These are phyloP conservation scores for Aspergillus nanangensis DNA, from an alignment of 495 filamentous ascomycete species.

Conservation along the genomic window DNA sequence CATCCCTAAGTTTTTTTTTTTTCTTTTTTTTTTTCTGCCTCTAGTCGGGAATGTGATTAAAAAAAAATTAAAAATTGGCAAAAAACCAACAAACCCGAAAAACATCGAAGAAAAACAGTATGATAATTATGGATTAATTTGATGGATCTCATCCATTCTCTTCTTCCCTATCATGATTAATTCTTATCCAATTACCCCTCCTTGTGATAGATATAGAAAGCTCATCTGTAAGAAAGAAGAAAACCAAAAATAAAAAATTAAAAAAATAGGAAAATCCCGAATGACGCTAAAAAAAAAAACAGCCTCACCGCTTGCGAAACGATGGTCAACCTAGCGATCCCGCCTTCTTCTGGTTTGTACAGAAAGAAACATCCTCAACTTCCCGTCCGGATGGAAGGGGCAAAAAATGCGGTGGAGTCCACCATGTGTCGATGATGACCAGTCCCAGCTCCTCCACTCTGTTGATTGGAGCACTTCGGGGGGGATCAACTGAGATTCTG, in stretches of 20 bases:
- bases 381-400: constrained; percentile 9
- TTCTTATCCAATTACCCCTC: no score
- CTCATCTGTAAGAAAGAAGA: no score
- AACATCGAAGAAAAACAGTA: not conserved
- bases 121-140: no score
- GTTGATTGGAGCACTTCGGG: constrained; percentile 13
- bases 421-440: constrained; percentile 25
- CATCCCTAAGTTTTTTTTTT: constrained; percentile 1
- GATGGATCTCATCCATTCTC: no score
- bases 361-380: not conserved
- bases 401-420: constrained; percentile 19
- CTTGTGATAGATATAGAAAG: no score
- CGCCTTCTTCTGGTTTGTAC: not conserved
- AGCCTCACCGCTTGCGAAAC: not conserved
- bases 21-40: not conserved
- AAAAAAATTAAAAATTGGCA: not conserved
- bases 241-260: no score
- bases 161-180: not conserved
- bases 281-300: no score
- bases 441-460: constrained; percentile 6
- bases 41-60: no score
- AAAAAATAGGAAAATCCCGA: no score
- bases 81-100: no score
- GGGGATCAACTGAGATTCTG: constrained; percentile 22
- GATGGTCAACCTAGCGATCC: not conserved